phyloP scores from a whole-genome alignment of 257 asterid genomes.

The Lantana camara region DNA sequence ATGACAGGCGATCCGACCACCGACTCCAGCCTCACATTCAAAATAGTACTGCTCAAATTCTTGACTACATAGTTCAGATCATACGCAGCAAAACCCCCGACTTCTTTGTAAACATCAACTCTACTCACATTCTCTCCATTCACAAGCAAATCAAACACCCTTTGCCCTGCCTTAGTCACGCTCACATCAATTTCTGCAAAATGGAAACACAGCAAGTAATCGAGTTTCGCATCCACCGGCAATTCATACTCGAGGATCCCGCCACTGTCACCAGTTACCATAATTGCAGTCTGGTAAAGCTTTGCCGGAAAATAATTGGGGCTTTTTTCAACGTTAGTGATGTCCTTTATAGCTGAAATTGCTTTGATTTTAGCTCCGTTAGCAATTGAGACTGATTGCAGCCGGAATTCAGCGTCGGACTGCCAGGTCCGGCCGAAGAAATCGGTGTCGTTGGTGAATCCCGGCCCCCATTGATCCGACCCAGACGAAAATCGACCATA shows the following conservation, averaged over 20 bases:
- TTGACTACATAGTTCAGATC: slow-evolving; percentile 77
- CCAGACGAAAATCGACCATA: slow-evolving; percentile 87
- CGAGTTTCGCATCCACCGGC: slow-evolving; percentile 84
- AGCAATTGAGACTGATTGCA: slow-evolving; percentile 17
- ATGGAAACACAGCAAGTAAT: slow-evolving; percentile 84
- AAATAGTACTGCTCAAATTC: slow-evolving; percentile 62
- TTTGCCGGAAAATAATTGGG: slow-evolving; percentile 84
- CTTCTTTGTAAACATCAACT: slow-evolving; percentile 76
- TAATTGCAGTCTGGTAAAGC: slow-evolving; percentile 75
- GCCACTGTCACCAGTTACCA: slow-evolving; percentile 45
- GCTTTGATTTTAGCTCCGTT: slow-evolving; percentile 56
- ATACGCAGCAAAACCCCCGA: slow-evolving; percentile 79
- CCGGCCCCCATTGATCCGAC: slow-evolving; percentile 93
- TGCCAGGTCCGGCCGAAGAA: slow-evolving; percentile 81
- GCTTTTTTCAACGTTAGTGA: slow-evolving; percentile 47
- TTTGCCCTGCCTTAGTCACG: slow-evolving; percentile 68
- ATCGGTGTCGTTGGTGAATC: slow-evolving; percentile 84
- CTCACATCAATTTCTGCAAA: slow-evolving; percentile 92
- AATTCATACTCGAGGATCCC: slow-evolving; percentile 69
- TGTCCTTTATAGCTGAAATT: slow-evolving; percentile 53
- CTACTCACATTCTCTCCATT: slow-evolving; percentile 72
- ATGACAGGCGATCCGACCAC: slow-evolving; percentile 74
- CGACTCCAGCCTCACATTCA: slow-evolving; percentile 72
- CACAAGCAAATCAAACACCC: slow-evolving; percentile 86
- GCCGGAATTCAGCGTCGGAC: slow-evolving; percentile 56